A percentile compares a stretch with the other conserved stretches of the same genome.
phyloP scores from a whole-genome alignment of 106 monocot species.

The Gastrodia elata region DNA sequence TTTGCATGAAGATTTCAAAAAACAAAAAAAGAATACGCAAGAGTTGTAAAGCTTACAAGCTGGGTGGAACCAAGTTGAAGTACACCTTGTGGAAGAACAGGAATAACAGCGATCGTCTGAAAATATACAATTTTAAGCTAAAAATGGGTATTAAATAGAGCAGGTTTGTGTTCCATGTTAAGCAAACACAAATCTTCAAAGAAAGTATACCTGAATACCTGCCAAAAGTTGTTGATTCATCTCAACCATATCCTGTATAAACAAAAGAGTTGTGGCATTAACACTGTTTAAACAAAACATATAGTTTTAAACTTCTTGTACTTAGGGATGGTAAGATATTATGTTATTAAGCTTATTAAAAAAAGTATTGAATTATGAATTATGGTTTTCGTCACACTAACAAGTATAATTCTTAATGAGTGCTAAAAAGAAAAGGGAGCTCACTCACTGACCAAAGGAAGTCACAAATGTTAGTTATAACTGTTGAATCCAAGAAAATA shows the following conservation, averaged over 20 bases:
- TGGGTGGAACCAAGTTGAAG: conserved; percentile 71
- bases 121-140: conserved; percentile 1
- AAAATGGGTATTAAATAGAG: neutral
- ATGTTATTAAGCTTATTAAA: neutral
- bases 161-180: neutral
- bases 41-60: conserved; percentile 27
- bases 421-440: neutral
- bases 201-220: conserved; percentile 46
- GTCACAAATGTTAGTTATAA: neutral
- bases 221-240: conserved; percentile 44
- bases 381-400: neutral
- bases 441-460: neutral
- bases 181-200: neutral
- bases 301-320: neutral
- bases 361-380: neutral
- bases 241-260: conserved; percentile 44
- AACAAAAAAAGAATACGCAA: neutral
- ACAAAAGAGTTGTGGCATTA: neutral
- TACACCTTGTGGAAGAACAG: conserved; percentile 76
- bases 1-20: neutral
- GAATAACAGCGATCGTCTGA: conserved; percentile 62
- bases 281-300: neutral
- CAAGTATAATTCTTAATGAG: neutral
- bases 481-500: neutral
- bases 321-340: neutral